Evolutionary conservation across 345 rosid genomes (phyloP).

Genomic region (Fremontodendron californicum): DNA sequence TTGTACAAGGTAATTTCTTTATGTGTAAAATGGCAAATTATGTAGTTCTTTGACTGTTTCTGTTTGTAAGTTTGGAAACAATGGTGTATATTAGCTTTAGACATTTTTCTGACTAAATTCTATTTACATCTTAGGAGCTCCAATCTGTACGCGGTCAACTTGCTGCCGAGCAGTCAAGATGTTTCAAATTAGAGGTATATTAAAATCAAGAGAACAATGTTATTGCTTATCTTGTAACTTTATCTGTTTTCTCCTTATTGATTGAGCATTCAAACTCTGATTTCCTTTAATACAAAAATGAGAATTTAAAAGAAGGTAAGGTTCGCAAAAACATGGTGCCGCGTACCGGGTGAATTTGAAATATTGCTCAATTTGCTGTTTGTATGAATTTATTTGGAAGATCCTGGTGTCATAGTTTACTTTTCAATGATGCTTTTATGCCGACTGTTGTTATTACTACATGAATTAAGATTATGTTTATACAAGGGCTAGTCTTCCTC

Average conservation of each 20-base stretch:
- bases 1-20: constrained; percentile 62
- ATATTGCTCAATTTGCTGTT: not conserved
- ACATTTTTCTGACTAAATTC: not conserved
- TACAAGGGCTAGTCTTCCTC: not conserved
- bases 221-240: not conserved
- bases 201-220: not conserved
- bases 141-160: constrained; percentile 95
- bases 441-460: not conserved
- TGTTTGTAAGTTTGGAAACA: not conserved
- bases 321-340: not conserved
- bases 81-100: not conserved
- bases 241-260: not conserved
- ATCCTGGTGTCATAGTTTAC: not conserved
- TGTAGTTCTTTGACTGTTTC: not conserved
- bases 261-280: not conserved
- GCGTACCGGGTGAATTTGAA: not conserved
- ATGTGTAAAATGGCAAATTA: not conserved
- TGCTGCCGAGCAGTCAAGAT: constrained; percentile 94
- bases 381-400: not conserved
- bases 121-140: constrained; percentile 59
- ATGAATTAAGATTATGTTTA: not conserved
- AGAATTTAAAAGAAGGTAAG: not conserved
- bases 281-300: not conserved
- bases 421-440: no score
- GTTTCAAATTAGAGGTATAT: constrained; percentile 94